phyloP scores from a whole-genome alignment of 2,329 filamentous ascomycete species.

The Tetracladium maxilliforme region DNA sequence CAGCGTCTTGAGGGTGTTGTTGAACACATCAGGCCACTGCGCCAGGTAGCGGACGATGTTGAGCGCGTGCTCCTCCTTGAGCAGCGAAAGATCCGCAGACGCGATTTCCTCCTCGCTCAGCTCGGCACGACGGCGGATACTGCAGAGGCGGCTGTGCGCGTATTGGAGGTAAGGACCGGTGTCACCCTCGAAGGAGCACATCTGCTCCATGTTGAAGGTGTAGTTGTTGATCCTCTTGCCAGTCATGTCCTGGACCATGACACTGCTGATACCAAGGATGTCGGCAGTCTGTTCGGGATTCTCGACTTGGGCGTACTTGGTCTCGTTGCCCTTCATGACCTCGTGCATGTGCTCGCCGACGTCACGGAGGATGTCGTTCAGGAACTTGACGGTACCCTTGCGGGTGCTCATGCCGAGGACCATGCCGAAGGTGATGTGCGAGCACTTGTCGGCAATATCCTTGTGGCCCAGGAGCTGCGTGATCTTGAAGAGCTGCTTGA shows the following conservation, averaged over 20 bases:
- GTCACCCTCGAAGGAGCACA: slow-evolving; percentile 75
- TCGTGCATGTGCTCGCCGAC: slow-evolving; percentile 95
- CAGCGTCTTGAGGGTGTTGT: slow-evolving; percentile 72
- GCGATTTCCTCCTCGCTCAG: slow-evolving; percentile 41
- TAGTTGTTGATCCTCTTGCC: slow-evolving; percentile 74
- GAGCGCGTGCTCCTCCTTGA: slow-evolving; percentile 57
- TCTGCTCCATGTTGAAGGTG: slow-evolving; percentile 64
- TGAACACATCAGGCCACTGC: slow-evolving; percentile 73
- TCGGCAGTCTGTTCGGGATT: slow-evolving; percentile 74
- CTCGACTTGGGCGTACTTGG: slow-evolving; percentile 82
- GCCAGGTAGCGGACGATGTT: slow-evolving; percentile 64
- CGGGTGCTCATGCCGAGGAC: slow-evolving; percentile 58
- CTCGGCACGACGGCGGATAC: slow-evolving; percentile 41
- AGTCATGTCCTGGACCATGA: slow-evolving; percentile 97
- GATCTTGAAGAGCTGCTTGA: slow-evolving; percentile 65
- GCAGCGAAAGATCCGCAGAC: slow-evolving; percentile 49
- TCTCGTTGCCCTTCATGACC: slow-evolving; percentile 80
- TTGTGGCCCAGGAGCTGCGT: slow-evolving; percentile 55
- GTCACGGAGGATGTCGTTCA: slow-evolving; percentile 57
- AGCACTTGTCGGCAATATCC: slow-evolving; percentile 51
- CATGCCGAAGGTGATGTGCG: slow-evolving; percentile 65
- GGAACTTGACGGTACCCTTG: slow-evolving; percentile 61
- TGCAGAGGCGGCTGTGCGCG: slow-evolving; percentile 58
- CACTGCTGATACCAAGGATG: slow-evolving; percentile 78
- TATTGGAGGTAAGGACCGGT: slow-evolving; percentile 80